A percentile compares a stretch with the other conserved stretches of the same genome.
Conservation (phyloP, 225 moss, liverwort and hornwort species). For the Anthoceros angustus region DNA sequence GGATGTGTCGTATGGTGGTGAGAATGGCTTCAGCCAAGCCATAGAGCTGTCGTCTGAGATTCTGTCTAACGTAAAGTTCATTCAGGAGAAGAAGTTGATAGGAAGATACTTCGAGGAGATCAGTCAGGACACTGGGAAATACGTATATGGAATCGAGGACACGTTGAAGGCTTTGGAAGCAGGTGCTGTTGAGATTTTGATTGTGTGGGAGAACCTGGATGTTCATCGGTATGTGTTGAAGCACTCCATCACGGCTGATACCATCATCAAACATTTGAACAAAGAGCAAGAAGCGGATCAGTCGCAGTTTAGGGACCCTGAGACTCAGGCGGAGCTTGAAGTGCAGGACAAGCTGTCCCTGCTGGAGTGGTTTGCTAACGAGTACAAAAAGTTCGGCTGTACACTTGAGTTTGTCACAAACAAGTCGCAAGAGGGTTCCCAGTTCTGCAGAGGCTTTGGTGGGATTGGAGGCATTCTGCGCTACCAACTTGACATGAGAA, state of each 20-base stretch:
- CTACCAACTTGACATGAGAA: conserved; percentile 57
- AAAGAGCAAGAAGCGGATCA: conserved; percentile 72
- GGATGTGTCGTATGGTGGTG: conserved; percentile 86
- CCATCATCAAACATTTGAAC: conserved; percentile 50
- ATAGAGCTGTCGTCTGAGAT: conserved; percentile 89
- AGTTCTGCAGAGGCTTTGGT: conserved; percentile 70
- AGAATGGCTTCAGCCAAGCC: conserved; percentile 88
- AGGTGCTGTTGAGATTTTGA: conserved; percentile 88
- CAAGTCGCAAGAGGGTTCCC: conserved; percentile 68
- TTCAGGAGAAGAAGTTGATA: conserved; percentile 77
- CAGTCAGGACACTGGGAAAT: conserved; percentile 91
- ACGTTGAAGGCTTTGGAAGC: conserved; percentile 83
- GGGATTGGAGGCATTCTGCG: conserved; percentile 63
- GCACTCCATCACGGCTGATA: conserved; percentile 46
- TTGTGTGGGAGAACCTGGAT: conserved; percentile 94
- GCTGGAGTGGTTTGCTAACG: conserved; percentile 91
- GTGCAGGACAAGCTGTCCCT: conserved; percentile 64
- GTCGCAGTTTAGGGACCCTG: conserved; percentile 57
- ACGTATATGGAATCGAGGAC: conserved; percentile 81
- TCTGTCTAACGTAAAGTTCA: conserved; percentile 90
- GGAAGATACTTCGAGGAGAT: conserved; percentile 98
- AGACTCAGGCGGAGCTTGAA: conserved; percentile 77
- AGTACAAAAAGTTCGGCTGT: conserved; percentile 86
- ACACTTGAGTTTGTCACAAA: conserved; percentile 90
- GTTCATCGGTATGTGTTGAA: conserved; percentile 78